Conservation (phyloP, 768 basidiomycete species). For the Exidia glandulosa region DNA sequence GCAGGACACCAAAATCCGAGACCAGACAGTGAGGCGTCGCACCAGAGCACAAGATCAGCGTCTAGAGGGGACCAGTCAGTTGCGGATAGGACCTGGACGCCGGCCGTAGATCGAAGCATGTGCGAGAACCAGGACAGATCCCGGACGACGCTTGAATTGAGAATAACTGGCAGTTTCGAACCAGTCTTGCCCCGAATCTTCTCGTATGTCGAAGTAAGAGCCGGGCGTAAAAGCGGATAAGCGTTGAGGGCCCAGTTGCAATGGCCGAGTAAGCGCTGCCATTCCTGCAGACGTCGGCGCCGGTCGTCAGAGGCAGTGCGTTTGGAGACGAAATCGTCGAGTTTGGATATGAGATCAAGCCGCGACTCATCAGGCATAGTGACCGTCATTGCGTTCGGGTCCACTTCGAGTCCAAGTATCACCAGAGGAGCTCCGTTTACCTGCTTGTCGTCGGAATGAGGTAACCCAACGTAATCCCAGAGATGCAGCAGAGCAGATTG, state of each 20-base stretch:
- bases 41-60: no score
- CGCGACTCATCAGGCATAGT: background rate
- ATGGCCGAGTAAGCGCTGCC: slow-evolving; percentile 3
- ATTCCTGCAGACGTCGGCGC: background rate
- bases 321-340: background rate
- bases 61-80: no score
- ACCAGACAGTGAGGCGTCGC: no score
- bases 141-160: no score
- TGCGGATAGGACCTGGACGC: no score
- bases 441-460: slow-evolving; percentile 7
- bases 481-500: slow-evolving; percentile 5
- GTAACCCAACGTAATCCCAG: slow-evolving; percentile 7
- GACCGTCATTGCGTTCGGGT: slow-evolving; percentile 1
- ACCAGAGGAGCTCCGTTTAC: background rate
- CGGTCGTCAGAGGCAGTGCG: background rate
- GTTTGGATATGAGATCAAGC: background rate
- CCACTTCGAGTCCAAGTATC: slow-evolving; percentile 5
- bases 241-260: slow-evolving; percentile 6
- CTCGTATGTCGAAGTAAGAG: slow-evolving; percentile 1
- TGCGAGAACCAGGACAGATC: no score
- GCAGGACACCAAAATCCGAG: no score
- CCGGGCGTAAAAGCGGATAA: slow-evolving; percentile 2
- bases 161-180: background rate
- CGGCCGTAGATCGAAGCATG: no score
- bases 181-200: slow-evolving; percentile 2